Percentiles rank a stretch among this genome's conserved stretches.
These are phyloP conservation scores for Cinnamomum micranthum DNA, from an alignment of 164 flowering plant species.

Conservation along the genomic window DNA sequence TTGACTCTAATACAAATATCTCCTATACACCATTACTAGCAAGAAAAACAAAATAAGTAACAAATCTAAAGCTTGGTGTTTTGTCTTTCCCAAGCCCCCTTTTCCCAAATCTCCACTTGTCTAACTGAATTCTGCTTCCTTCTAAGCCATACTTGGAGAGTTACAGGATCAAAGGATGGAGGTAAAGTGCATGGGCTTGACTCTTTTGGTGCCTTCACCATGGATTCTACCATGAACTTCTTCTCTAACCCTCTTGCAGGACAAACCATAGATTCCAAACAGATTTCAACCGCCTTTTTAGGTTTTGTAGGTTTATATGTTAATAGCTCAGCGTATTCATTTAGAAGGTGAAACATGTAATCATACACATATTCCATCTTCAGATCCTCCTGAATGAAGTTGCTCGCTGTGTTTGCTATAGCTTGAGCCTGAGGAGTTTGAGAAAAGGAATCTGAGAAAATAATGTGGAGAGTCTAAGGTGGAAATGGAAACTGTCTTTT, in stretches of 20 bases:
- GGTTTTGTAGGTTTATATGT: conserved; percentile 46
- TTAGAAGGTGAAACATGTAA: conserved; percentile 60
- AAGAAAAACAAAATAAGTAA: not conserved
- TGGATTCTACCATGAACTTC: conserved; percentile 42
- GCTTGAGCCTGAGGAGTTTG: conserved; percentile 34
- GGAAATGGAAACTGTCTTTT: not conserved
- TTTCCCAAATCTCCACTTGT: conserved; percentile 45
- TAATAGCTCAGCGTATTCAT: conserved; percentile 49
- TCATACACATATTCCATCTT: conserved; percentile 59
- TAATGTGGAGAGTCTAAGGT: not conserved
- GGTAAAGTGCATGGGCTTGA: conserved; percentile 43
- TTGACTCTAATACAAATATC: not conserved
- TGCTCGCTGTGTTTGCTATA: conserved; percentile 45
- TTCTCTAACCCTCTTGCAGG: conserved; percentile 20
- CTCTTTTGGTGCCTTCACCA: conserved; percentile 40
- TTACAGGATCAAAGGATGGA: conserved; percentile 31
- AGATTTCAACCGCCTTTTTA: conserved; percentile 28
- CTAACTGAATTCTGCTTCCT: conserved; percentile 23
- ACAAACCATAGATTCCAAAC: conserved; percentile 52
- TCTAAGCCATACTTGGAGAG: conserved; percentile 15
- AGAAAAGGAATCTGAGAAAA: not conserved
- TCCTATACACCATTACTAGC: not conserved
- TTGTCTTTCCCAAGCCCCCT: conserved; percentile 19
- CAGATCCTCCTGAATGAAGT: conserved; percentile 40
- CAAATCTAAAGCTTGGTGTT: not conserved